phyloP scores from a whole-genome alignment of 2,329 filamentous ascomycete species.

The Pestalotiopsis fici region DNA sequence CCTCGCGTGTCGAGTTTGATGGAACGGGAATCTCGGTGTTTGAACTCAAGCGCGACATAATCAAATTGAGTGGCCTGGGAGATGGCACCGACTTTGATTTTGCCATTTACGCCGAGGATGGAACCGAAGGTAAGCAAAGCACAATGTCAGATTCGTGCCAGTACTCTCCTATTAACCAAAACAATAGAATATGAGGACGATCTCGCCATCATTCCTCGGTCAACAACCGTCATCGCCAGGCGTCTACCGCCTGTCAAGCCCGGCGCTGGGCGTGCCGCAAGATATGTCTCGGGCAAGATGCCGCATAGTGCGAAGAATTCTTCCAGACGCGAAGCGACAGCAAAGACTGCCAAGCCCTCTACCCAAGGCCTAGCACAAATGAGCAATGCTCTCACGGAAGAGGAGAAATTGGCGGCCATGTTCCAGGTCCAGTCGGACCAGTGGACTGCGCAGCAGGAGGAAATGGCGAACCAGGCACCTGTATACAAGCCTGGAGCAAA shows the following conservation, averaged over 20 bases:
- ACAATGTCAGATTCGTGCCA: background rate
- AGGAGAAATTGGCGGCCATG: constrained; percentile 91
- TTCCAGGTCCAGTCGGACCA: constrained; percentile 87
- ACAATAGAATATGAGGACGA: constrained; percentile 90
- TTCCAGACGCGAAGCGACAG: constrained; percentile 63
- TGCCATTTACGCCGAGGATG: constrained; percentile 90
- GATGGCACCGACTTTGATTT: constrained; percentile 97
- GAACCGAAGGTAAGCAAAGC: constrained; percentile 74
- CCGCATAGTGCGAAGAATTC: constrained; percentile 84
- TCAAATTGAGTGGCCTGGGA: constrained; percentile 87
- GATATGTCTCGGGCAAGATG: constrained; percentile 96
- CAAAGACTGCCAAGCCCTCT: constrained; percentile 60
- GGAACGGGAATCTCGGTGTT: constrained; percentile 98
- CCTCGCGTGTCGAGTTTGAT: constrained; percentile 92
- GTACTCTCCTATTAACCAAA: constrained; percentile 16
- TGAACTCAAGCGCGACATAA: constrained; percentile 98
- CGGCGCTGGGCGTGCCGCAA: constrained; percentile 85
- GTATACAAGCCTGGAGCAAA: constrained; percentile 65
- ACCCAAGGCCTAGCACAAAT: constrained; percentile 64
- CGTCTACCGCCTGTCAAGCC: constrained; percentile 81
- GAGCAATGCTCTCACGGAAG: constrained; percentile 83
- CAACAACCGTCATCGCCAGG: constrained; percentile 88
- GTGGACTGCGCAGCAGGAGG: constrained; percentile 91
- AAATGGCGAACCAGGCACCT: constrained; percentile 78
- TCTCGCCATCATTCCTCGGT: constrained; percentile 93